Evolutionary conservation across 192 early-diverging fungal species (phyloP).

Genomic region (Backusella circina): DNA sequence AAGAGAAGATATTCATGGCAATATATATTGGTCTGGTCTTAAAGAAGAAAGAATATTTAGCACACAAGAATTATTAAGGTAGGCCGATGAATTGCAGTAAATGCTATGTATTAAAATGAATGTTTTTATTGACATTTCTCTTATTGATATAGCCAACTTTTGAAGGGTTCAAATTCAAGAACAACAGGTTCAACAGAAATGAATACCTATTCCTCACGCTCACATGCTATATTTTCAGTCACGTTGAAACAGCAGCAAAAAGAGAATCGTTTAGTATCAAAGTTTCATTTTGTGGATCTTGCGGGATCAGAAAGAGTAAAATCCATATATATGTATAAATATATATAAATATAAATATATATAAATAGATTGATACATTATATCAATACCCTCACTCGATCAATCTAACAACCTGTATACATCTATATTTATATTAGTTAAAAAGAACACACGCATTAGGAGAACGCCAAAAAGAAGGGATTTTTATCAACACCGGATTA

Average conservation of each 20-base stretch:
- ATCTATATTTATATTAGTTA: background rate
- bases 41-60: slow-evolving; percentile 68
- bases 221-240: slow-evolving; percentile 97
- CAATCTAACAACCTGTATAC: background rate
- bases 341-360: too few species aligned
- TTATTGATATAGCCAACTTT: slow-evolving; percentile 34
- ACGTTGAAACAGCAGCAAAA: slow-evolving; percentile 69
- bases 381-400: too few species aligned
- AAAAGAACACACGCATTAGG: slow-evolving; percentile 43
- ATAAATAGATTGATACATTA: background rate
- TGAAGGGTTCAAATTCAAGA: slow-evolving; percentile 49
- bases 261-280: slow-evolving; percentile 39
- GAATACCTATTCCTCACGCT: slow-evolving; percentile 90
- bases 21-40: slow-evolving; percentile 78
- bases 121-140: too few species aligned
- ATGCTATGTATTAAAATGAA: too few species aligned
- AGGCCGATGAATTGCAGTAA: too few species aligned
- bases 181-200: slow-evolving; percentile 91
- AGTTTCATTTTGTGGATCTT: slow-evolving; percentile 99
- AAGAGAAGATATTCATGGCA: slow-evolving; percentile 78
- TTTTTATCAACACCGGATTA: slow-evolving; percentile 94
- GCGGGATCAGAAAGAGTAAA: slow-evolving; percentile 89
- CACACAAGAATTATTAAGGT: slow-evolving; percentile 58
- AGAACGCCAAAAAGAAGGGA: slow-evolving; percentile 92
- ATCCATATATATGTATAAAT: too few species aligned